A percentile compares a stretch with the other conserved stretches of the same genome.
Evolutionary conservation across 352 stramenopile species (phyloP).

Genomic region (Phytophthora nicotianae): DNA sequence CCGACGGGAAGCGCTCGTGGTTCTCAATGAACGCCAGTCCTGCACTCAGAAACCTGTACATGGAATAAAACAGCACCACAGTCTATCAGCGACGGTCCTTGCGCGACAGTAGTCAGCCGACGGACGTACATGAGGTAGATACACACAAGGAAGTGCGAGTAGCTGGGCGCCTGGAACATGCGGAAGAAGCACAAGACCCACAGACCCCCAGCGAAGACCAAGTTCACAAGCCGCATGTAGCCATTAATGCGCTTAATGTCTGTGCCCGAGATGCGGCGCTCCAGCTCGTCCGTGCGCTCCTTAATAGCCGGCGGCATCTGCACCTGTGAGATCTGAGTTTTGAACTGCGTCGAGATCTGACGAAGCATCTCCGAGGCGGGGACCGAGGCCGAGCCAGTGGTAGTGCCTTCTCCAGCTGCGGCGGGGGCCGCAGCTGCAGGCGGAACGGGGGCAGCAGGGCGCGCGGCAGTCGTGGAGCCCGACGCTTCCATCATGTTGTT

Average conservation of each 20-base stretch:
- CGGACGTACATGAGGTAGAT: slow-evolving; percentile 81
- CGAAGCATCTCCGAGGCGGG: slow-evolving; percentile 27
- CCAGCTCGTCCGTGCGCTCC: slow-evolving; percentile 73
- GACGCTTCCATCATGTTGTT: slow-evolving; percentile 39
- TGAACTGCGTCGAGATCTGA: slow-evolving; percentile 40
- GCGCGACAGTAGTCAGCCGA: neutral
- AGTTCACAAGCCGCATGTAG: slow-evolving; percentile 86
- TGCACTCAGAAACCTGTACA: slow-evolving; percentile 54
- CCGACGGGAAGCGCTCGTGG: slow-evolving; percentile 80
- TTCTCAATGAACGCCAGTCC: slow-evolving; percentile 86
- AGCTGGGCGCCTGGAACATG: slow-evolving; percentile 75
- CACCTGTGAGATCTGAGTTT: slow-evolving; percentile 49
- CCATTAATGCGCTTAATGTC: slow-evolving; percentile 88
- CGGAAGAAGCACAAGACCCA: slow-evolving; percentile 78
- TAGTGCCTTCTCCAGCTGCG: neutral
- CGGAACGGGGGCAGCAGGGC: slow-evolving; percentile 3
- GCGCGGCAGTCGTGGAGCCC: slow-evolving; percentile 23
- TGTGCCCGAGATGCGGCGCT: slow-evolving; percentile 71
- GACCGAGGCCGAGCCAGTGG: neutral
- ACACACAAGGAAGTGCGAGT: slow-evolving; percentile 86
- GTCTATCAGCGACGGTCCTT: neutral
- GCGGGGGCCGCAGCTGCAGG: slow-evolving; percentile 3
- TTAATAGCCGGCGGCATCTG: slow-evolving; percentile 72
- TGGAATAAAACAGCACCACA: neutral
- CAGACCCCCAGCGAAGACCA: slow-evolving; percentile 64